Base-by-base conservation (phyloP, 352 stramenopile genomes). In the Globisporangium recalcitrans region DNA sequence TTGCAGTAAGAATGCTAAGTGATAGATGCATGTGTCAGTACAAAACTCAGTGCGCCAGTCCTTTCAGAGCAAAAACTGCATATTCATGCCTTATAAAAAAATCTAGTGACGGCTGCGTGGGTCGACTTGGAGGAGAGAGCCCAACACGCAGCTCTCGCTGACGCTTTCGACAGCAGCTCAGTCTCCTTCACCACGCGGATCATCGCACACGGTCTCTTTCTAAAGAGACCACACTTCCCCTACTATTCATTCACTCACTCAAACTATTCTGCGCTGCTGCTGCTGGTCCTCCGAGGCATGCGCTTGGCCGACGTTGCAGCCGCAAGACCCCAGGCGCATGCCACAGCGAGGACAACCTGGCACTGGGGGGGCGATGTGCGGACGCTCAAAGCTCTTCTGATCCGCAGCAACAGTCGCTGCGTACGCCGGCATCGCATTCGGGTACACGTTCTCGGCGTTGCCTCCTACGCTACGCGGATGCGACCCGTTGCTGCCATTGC, bases 381-480 rank as follows among this genome's bases (percentile, higher is more conserved):
- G 52, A 19, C 60, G 67, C 36, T 75, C 65, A 61, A 71, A 76
- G 63, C 64, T 70, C 51, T 77, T 69, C 49, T 32, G 52, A 11
- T 29, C 40, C 44, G 29, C 47, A 51, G 58, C 19, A 51, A 51
- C 21, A 14, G 21, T 26, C 3, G 29, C 27, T 31, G 19, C 34
- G 42, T 73, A 82, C 29, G 48, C 52, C 51, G 70, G 64, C 27
- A 58, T 47, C 19, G 54, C 61, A 60, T 81, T 77, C 48, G 75
- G 71, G 34, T 88, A 91, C 34, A 82, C 52, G 46, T 87, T 86
- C 65, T 87, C 72, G 47, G 75, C 63, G 55, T 79, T 81, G 62
- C 40, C 32, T 38, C 38, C 38, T 46, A 51, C 38, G 47, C 47
- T 55, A 22, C 53, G 44, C 3, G 44, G 22, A 8, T 31, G 58